phyloP scores from a whole-genome alignment of 805 yeast genomes.

The Helenozyma rhizophorensis region DNA sequence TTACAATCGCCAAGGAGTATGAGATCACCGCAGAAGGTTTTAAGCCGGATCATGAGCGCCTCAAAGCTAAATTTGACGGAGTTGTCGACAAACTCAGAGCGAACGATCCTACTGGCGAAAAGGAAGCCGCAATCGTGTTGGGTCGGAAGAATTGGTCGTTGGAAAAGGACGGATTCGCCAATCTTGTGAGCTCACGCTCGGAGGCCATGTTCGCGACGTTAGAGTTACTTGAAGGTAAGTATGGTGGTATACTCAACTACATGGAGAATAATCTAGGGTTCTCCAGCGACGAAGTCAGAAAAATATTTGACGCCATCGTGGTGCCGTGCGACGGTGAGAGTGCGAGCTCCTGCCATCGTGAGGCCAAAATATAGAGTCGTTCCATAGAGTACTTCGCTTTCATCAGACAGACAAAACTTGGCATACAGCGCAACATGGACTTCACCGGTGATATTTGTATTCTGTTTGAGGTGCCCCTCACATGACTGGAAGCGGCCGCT shows the following conservation, averaged over 20 bases:
- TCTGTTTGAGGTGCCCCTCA: constrained; percentile 18
- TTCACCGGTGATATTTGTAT: too few relatives aligned
- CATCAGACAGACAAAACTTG: too few relatives aligned
- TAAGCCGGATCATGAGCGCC: constrained; percentile 40
- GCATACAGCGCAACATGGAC: too few relatives aligned
- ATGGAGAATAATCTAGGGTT: constrained; percentile 42
- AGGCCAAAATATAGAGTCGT: too few relatives aligned
- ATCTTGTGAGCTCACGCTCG: constrained; percentile 58
- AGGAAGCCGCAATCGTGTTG: constrained; percentile 20
- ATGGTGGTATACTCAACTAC: constrained; percentile 53
- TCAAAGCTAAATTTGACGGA: constrained; percentile 31
- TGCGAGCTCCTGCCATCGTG: too few relatives aligned
- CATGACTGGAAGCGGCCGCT: constrained; percentile 78
- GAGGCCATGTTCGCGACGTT: constrained; percentile 69
- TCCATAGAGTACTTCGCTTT: too few relatives aligned
- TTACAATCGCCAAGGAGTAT: constrained; percentile 68
- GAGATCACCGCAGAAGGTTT: constrained; percentile 70
- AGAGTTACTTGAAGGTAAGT: constrained; percentile 46
- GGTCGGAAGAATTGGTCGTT: constrained; percentile 41
- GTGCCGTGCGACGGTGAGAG: too few relatives aligned
- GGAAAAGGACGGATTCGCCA: constrained; percentile 51
- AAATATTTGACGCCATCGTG: constrained; percentile 14
- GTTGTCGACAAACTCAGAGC: constrained; percentile 28
- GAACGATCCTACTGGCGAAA: constrained; percentile 20
- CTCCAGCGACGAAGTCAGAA: constrained; percentile 38